Evolutionary conservation across 306 rosid genomes (phyloP), one percentile per base, ranked within the genome.

Genomic region (Sophora flavescens): DNA sequence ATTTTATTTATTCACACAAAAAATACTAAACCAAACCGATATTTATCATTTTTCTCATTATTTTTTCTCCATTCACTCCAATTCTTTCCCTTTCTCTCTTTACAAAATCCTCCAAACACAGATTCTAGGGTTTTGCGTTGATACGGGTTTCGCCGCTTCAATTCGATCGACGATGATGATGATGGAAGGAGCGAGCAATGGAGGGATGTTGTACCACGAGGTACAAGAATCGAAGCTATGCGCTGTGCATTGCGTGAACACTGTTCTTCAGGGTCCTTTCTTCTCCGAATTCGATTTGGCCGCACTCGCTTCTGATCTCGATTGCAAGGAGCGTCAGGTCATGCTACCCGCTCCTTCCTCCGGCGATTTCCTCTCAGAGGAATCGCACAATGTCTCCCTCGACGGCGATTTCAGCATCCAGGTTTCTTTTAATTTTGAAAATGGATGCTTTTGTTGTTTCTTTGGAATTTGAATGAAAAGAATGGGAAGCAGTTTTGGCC

Each of bases 231-330:
- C 96, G 65, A 90, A 90, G 85, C 91, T 90, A 2, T 90, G 96
- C 75, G 96, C 93, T 0, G 88, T 88, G 75, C 96, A 90, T 84
- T 90, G 96, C 69, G 93, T 88, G 45, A 90, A 90, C 79, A 81
- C 96, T 6, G 91, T 87, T 17, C 67, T 90, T 9, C 96, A 90
- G 66, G 96, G 96, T 1, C 93, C 96, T 0, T 90, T 86, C 80
- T 90, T 90, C 85, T 90, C 96, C 5, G 96, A 90, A 80, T 87
- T 90, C 80, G 96, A 88, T 85, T 90, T 90, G 89, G 96, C 96
- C 0, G 96, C 96, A 3, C 81, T 90, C 32, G 93, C 96, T 1
- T 86, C 87, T 66, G 93, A 90, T 88, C 96, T 90, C 22, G 93
- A 90, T 70, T 60, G 77, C 64, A 85, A 68, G 71, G 96, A 90